Evolutionary conservation across 2,329 filamentous ascomycete species (phyloP).

Genomic region (Calonectria hongkongensis): DNA sequence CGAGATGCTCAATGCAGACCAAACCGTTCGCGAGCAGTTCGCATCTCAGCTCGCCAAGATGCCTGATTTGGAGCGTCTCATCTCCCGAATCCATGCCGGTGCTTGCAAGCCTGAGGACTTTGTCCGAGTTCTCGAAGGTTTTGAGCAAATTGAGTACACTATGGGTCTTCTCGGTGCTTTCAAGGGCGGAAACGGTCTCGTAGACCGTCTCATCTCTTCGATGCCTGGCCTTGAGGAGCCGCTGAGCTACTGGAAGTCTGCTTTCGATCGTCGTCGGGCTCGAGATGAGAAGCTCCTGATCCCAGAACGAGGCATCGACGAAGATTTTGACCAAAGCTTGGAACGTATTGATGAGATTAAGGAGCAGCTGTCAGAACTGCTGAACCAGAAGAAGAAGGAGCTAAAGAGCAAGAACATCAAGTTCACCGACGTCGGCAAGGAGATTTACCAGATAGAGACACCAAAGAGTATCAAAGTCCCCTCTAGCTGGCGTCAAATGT

Average conservation of each 20-base stretch:
- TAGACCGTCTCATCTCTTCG: conserved; percentile 86
- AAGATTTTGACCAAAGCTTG: conserved; percentile 92
- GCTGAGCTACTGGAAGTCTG: conserved; percentile 90
- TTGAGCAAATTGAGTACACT: conserved; percentile 98
- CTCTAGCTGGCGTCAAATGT: conserved; percentile 96
- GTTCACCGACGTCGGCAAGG: conserved; percentile 93
- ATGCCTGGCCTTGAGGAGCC: conserved; percentile 90
- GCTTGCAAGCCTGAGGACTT: conserved; percentile 95
- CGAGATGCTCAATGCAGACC: conserved; percentile 91
- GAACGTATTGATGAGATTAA: conserved; percentile 86
- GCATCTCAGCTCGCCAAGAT: conserved; percentile 91
- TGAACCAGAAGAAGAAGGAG: conserved; percentile 82
- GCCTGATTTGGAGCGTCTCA: conserved; percentile 94
- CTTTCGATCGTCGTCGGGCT: conserved; percentile 89
- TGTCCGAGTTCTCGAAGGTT: conserved; percentile 93
- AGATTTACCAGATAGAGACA: conserved; percentile 96
- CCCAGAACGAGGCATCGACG: conserved; percentile 90
- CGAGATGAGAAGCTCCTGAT: conserved; percentile 88
- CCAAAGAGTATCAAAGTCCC: conserved; percentile 91
- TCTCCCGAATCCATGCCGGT: conserved; percentile 94
- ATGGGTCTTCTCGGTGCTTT: conserved; percentile 86
- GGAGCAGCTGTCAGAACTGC: conserved; percentile 80
- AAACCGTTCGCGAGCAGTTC: conserved; percentile 88
- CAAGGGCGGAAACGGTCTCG: conserved; percentile 85
- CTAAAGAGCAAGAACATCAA: conserved; percentile 84